Conservation (phyloP, 1,139 yeast genomes). For the Diutina scorzettiae region DNA sequence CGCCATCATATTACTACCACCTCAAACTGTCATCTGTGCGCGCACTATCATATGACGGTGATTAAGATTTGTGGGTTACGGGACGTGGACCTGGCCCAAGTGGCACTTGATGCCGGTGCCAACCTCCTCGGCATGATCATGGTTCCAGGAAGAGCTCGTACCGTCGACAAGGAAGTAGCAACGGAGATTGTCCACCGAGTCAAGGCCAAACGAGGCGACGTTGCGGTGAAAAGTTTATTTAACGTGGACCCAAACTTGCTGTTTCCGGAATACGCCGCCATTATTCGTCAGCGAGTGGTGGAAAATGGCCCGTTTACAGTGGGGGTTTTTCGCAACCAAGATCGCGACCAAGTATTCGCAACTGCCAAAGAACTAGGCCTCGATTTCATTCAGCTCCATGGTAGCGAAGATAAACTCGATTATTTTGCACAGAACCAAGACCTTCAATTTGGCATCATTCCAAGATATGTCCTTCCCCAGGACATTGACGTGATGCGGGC, state of each 20-base stretch:
- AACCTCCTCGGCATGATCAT: slow-evolving; percentile 73
- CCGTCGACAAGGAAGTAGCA: slow-evolving; percentile 48
- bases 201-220: background rate
- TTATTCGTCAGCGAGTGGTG: slow-evolving; percentile 15
- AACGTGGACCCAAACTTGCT: slow-evolving; percentile 17
- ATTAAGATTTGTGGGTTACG: slow-evolving; percentile 82
- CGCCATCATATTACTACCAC: background rate
- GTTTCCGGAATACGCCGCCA: slow-evolving; percentile 16
- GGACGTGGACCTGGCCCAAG: slow-evolving; percentile 52
- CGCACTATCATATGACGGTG: slow-evolving; percentile 14
- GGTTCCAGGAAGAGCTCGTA: slow-evolving; percentile 72
- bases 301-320: slow-evolving; percentile 62
- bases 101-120: slow-evolving; percentile 63
- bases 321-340: slow-evolving; percentile 86
- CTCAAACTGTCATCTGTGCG: background rate
- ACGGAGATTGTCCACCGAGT: slow-evolving; percentile 24
- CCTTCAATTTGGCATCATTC: slow-evolving; percentile 50
- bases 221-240: background rate
- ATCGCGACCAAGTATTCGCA: slow-evolving; percentile 44
- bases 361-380: slow-evolving; percentile 37
- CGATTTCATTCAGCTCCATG: slow-evolving; percentile 85
- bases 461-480: slow-evolving; percentile 54
- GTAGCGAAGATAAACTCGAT: slow-evolving; percentile 55
- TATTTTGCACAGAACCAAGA: slow-evolving; percentile 31
- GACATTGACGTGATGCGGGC: slow-evolving; percentile 21